Conservation (phyloP, 441 rosid genomes). For the Euphorbia schlechtendalii region DNA sequence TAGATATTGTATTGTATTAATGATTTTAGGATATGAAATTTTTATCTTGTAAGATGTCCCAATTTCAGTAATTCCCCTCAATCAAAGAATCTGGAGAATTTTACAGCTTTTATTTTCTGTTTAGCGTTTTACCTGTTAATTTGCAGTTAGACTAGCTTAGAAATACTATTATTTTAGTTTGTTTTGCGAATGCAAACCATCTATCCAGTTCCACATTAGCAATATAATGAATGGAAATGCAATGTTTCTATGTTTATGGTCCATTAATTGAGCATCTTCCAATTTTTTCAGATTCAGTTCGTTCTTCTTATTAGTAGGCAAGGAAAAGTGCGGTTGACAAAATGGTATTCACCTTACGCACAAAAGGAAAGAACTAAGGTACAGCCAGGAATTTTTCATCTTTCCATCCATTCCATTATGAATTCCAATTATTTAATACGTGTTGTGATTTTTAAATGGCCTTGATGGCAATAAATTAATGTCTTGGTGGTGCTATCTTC, state of each 20-base stretch:
- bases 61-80: too few relatives aligned
- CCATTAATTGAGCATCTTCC: not conserved
- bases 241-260: too few relatives aligned
- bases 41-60: too few relatives aligned
- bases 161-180: not conserved
- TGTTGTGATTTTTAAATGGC: too few relatives aligned
- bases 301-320: slow-evolving; percentile 67
- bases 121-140: not conserved
- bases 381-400: slow-evolving; percentile 6
- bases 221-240: not conserved
- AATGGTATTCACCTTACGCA: slow-evolving; percentile 70
- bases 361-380: slow-evolving; percentile 72
- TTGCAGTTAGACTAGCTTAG: not conserved
- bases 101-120: not conserved
- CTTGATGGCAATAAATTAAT: too few relatives aligned
- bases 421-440: too few relatives aligned
- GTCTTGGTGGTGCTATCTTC: not conserved
- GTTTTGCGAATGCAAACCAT: not conserved
- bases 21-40: too few relatives aligned
- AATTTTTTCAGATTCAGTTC: slow-evolving; percentile 49
- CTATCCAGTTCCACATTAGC: not conserved
- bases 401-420: too few relatives aligned
- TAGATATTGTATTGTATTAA: too few relatives aligned
- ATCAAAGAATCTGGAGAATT: not conserved
- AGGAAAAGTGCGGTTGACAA: slow-evolving; percentile 71